phyloP scores from a whole-genome alignment of 2,329 filamentous ascomycete species.

The Helicocarpus griseus region DNA sequence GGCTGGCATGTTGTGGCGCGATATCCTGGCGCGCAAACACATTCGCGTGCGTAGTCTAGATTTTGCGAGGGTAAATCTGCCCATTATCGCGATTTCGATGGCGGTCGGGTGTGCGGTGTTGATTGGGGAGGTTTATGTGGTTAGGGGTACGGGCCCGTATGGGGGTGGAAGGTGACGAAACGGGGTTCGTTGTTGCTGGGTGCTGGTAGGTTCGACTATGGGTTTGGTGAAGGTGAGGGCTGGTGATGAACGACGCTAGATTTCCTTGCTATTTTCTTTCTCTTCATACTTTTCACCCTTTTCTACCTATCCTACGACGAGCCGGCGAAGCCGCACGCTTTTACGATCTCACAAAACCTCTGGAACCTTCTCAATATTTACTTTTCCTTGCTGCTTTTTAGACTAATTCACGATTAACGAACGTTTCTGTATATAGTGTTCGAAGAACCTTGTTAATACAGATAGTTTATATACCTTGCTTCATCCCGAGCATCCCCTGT shows the following conservation, averaged over 20 bases:
- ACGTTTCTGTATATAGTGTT: background rate
- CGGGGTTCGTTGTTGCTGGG: background rate
- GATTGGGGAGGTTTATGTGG: slow-evolving; percentile 55
- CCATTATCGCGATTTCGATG: slow-evolving; percentile 62
- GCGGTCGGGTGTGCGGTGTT: slow-evolving; percentile 52
- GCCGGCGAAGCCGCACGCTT: background rate
- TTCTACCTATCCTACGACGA: background rate
- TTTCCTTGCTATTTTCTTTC: too few species aligned
- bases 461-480: background rate
- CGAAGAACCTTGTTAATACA: background rate
- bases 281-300: too few species aligned
- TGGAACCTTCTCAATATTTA: background rate
- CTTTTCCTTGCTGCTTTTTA: background rate
- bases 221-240: too few species aligned
- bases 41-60: slow-evolving; percentile 55
- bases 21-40: slow-evolving; percentile 59
- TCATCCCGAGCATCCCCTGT: background rate
- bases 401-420: background rate
- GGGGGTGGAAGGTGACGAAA: background rate
- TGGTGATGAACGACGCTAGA: too few species aligned
- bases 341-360: background rate
- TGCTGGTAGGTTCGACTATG: background rate
- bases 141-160: slow-evolving; percentile 35
- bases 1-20: slow-evolving; percentile 62
- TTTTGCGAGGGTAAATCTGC: slow-evolving; percentile 59